Percentiles rank a stretch among this genome's conserved stretches.
These are phyloP conservation scores for Sphaerulina musiva DNA, from an alignment of 2,329 filamentous ascomycete genomes.

Conservation along the genomic window DNA sequence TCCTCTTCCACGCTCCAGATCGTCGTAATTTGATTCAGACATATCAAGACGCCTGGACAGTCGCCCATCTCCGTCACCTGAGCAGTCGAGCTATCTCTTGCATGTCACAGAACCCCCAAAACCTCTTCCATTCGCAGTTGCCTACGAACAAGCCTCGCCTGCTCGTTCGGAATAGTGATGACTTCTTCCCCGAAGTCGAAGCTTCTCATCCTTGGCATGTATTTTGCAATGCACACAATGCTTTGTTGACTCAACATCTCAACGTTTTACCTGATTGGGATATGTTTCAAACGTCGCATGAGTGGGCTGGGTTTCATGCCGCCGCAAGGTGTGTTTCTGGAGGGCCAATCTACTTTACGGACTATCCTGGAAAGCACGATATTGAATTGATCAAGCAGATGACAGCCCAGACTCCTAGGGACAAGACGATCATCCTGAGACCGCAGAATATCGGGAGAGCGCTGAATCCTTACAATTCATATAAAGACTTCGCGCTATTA, in stretches of 20 bases:
- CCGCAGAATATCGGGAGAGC: conserved; percentile 68
- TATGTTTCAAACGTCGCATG: conserved; percentile 63
- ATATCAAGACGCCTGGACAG: conserved; percentile 82
- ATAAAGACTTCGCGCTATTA: conserved; percentile 65
- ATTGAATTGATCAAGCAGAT: conserved; percentile 70
- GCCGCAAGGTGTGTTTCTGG: conserved; percentile 84
- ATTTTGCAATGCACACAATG: conserved; percentile 88
- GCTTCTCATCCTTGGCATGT: conserved; percentile 89
- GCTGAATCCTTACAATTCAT: conserved; percentile 66
- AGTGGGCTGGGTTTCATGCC: conserved; percentile 76
- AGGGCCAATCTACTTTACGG: conserved; percentile 90
- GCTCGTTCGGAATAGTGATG: conserved; percentile 76
- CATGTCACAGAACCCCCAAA: conserved; percentile 86
- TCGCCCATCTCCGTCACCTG: conserved; percentile 72
- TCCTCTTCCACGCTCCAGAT: conserved; percentile 59
- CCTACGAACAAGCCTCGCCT: conserved; percentile 67
- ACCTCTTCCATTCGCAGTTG: conserved; percentile 77
- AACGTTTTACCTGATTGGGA: conserved; percentile 83
- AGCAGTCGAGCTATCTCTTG: conserved; percentile 74
- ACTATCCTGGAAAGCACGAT: conserved; percentile 76
- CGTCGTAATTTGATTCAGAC: conserved; percentile 64
- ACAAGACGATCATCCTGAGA: conserved; percentile 72
- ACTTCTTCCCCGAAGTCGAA: conserved; percentile 81
- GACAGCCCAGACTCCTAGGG: conserved; percentile 64
- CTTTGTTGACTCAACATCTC: conserved; percentile 72